Evolutionary conservation across 306 rosid genomes (phyloP).

Genomic region (Prunus davidiana): DNA sequence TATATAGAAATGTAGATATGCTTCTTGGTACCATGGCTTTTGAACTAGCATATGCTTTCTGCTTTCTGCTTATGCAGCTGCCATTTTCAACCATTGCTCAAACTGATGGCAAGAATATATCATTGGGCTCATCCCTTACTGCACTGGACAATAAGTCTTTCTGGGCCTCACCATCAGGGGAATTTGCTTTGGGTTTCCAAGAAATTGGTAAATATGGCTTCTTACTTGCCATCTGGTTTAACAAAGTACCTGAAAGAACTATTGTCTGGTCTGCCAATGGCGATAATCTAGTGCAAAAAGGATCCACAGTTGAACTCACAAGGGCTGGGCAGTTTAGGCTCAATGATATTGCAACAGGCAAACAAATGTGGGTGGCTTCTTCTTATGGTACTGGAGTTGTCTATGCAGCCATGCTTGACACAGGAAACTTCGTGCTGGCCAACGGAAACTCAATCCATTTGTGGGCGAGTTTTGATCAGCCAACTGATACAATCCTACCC

Average conservation of each 20-base stretch:
- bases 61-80: neutral
- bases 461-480: slow-evolving; percentile 56
- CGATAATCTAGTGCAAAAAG: slow-evolving; percentile 5
- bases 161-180: slow-evolving; percentile 34
- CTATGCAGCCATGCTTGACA: slow-evolving; percentile 51
- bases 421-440: slow-evolving; percentile 51
- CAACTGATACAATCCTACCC: slow-evolving; percentile 66
- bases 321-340: slow-evolving; percentile 28
- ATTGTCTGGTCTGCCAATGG: slow-evolving; percentile 48
- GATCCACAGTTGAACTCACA: slow-evolving; percentile 36
- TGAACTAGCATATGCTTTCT: neutral
- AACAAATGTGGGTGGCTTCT: slow-evolving; percentile 7
- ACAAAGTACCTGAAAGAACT: slow-evolving; percentile 30
- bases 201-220: slow-evolving; percentile 16
- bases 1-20: no score
- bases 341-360: slow-evolving; percentile 17
- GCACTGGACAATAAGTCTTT: neutral
- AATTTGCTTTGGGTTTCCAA: slow-evolving; percentile 47
- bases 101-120: slow-evolving; percentile 17
- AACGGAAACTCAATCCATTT: neutral
- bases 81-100: slow-evolving; percentile 17
- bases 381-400: neutral
- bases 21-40: neutral
- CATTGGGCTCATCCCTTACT: slow-evolving; percentile 29
- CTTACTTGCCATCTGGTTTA: slow-evolving; percentile 38